Evolutionary conservation across 177 flowering plant genomes (phyloP).

Genomic region (Vitis hybrid): DNA sequence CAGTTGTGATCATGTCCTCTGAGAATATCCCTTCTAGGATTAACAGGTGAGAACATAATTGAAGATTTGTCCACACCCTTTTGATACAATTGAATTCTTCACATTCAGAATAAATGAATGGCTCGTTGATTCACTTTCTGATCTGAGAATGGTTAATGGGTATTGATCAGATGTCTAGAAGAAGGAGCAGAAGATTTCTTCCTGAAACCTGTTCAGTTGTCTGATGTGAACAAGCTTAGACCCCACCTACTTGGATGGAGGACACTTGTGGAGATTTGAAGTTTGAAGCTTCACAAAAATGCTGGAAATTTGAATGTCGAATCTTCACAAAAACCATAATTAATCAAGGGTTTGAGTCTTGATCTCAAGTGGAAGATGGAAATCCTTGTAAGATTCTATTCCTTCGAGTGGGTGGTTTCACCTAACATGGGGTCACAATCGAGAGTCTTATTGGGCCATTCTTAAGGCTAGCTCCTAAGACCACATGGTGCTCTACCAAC

Average conservation of each 20-base stretch:
- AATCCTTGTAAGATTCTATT: too few relatives aligned
- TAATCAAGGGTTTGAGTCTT: too few relatives aligned
- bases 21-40: conserved; percentile 73
- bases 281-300: too few relatives aligned
- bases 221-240: conserved; percentile 53
- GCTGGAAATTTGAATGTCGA: too few relatives aligned
- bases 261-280: too few relatives aligned
- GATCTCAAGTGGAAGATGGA: too few relatives aligned
- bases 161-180: conserved; percentile 48
- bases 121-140: background rate
- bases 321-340: too few relatives aligned
- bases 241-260: conserved; percentile 37
- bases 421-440: too few relatives aligned
- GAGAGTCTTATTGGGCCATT: too few relatives aligned
- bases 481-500: too few relatives aligned
- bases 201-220: conserved; percentile 54
- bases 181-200: conserved; percentile 73
- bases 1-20: conserved; percentile 87
- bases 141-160: background rate
- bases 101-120: background rate
- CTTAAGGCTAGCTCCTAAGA: too few relatives aligned
- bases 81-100: background rate
- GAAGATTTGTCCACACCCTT: background rate
- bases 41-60: conserved; percentile 30
- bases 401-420: too few relatives aligned